These are phyloP conservation scores for Emiliania huxleyi DNA, from an alignment of 78 protist genomes.

Conservation along the genomic window DNA sequence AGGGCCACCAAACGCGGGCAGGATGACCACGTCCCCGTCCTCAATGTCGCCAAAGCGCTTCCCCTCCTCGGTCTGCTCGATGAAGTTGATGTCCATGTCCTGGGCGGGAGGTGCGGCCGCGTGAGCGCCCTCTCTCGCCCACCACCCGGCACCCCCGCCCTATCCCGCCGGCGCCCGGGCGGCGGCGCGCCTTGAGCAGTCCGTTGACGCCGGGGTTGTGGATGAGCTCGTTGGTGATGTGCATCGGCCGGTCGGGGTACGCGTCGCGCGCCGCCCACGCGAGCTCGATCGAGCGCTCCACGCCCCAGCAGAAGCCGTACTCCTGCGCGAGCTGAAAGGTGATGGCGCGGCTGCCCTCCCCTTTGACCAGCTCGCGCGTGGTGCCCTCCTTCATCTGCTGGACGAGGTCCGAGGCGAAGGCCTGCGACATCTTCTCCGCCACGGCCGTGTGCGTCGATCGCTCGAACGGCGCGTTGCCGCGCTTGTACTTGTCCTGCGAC, in stretches of 20 bases:
- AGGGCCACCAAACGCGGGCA: slow-evolving; percentile 60
- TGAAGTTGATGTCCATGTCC: slow-evolving; percentile 40
- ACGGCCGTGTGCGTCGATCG: neutral
- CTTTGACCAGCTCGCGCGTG: neutral
- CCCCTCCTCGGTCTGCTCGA: neutral
- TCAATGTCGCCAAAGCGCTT: slow-evolving; percentile 2
- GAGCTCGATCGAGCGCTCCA: slow-evolving; percentile 53
- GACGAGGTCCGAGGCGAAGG: neutral
- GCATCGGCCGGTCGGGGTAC: slow-evolving; percentile 22
- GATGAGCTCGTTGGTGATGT: slow-evolving; percentile 57
- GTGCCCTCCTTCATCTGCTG: neutral
- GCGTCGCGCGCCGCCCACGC: slow-evolving; percentile 38
- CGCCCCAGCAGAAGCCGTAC: slow-evolving; percentile 63
- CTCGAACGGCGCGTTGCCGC: neutral
- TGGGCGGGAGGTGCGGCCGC: neutral
- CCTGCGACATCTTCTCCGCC: neutral
- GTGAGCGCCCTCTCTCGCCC: neutral
- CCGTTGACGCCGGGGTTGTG: slow-evolving; percentile 55
- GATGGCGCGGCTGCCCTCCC: neutral
- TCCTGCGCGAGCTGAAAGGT: slow-evolving; percentile 29
- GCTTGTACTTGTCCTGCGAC: neutral
- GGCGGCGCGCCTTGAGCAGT: neutral
- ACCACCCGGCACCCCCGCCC: too few species aligned
- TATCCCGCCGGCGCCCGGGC: too few species aligned
- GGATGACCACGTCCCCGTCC: slow-evolving; percentile 34